Percentiles rank a stretch among this genome's conserved stretches.
Evolutionary conservation across 2,329 filamentous ascomycete species (phyloP).

Genomic region (Calonectria honghensis): DNA sequence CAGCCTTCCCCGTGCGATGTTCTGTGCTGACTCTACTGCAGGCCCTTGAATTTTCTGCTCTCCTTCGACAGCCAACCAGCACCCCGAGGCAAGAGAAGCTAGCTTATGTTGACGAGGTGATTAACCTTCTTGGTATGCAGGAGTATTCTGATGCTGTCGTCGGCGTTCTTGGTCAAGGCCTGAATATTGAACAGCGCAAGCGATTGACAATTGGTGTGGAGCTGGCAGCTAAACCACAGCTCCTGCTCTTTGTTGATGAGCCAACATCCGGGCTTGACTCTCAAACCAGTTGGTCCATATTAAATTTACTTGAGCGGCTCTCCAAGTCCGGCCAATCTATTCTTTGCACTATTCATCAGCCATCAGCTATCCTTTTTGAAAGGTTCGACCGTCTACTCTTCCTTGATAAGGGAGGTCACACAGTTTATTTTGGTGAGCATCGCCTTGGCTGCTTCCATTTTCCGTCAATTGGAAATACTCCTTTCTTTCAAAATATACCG

Average conservation of each 20-base stretch:
- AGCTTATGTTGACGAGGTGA: slow-evolving; percentile 70
- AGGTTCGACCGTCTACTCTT: slow-evolving; percentile 75
- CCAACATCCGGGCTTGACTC: slow-evolving; percentile 73
- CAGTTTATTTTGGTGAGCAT: slow-evolving; percentile 42
- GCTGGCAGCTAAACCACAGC: slow-evolving; percentile 62
- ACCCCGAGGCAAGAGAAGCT: slow-evolving; percentile 68
- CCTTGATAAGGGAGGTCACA: slow-evolving; percentile 42
- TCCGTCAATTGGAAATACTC: slow-evolving; percentile 66
- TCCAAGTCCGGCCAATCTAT: slow-evolving; percentile 68
- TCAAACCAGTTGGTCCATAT: slow-evolving; percentile 80
- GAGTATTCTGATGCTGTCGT: slow-evolving; percentile 73
- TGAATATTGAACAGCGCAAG: slow-evolving; percentile 70
- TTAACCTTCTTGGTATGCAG: slow-evolving; percentile 71
- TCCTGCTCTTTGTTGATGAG: slow-evolving; percentile 72
- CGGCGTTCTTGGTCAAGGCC: slow-evolving; percentile 61
- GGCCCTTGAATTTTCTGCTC: slow-evolving; percentile 62
- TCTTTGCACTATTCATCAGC: slow-evolving; percentile 71
- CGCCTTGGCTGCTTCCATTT: background rate
- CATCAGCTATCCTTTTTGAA: slow-evolving; percentile 57
- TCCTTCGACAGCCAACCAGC: slow-evolving; percentile 64
- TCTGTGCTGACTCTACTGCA: background rate
- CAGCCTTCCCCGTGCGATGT: background rate
- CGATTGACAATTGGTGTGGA: slow-evolving; percentile 69
- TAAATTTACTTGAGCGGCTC: slow-evolving; percentile 79
- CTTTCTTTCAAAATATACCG: background rate